Evolutionary conservation across 2,329 filamentous ascomycete genomes (phyloP).

Genomic region (Talaromyces albobiverticillius): DNA sequence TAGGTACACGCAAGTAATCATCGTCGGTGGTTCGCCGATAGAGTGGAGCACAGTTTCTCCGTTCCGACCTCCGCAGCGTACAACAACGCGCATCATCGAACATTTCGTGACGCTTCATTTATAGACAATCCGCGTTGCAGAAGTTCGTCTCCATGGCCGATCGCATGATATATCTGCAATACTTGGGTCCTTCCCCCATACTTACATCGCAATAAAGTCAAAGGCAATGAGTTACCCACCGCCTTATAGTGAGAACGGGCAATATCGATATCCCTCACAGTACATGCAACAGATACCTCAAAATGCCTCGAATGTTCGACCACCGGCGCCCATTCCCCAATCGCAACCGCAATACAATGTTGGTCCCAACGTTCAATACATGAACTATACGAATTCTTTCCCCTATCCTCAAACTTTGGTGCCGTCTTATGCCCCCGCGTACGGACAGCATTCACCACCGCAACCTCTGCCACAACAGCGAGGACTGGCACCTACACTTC

Average conservation of each 20-base stretch:
- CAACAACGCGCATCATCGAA: slow-evolving; percentile 1
- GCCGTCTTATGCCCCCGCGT: slow-evolving; percentile 28
- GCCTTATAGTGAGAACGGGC: slow-evolving; percentile 33
- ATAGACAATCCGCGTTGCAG: neutral
- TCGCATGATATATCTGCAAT: slow-evolving; percentile 3
- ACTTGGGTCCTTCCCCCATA: neutral
- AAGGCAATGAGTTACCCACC: slow-evolving; percentile 43
- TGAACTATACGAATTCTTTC: slow-evolving; percentile 34
- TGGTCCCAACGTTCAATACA: slow-evolving; percentile 27
- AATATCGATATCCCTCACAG: slow-evolving; percentile 32
- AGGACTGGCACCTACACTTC: slow-evolving; percentile 16
- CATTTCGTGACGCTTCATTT: neutral
- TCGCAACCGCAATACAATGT: slow-evolving; percentile 34
- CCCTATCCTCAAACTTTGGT: slow-evolving; percentile 34
- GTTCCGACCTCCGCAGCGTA: slow-evolving; percentile 8
- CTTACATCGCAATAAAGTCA: slow-evolving; percentile 15
- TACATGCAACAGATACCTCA: slow-evolving; percentile 32
- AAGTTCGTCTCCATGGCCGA: slow-evolving; percentile 7
- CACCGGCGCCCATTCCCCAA: slow-evolving; percentile 17
- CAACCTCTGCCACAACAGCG: slow-evolving; percentile 18
- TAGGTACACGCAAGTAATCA: no score
- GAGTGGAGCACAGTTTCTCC: slow-evolving; percentile 17
- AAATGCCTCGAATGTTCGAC: slow-evolving; percentile 22
- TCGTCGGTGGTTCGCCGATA: no score
- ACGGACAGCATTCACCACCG: slow-evolving; percentile 27